Evolutionary conservation across 225 moss, liverwort and hornwort genomes (phyloP), one percentile per base, ranked within the genome.

Genomic region (Pleurozium schreberi): DNA sequence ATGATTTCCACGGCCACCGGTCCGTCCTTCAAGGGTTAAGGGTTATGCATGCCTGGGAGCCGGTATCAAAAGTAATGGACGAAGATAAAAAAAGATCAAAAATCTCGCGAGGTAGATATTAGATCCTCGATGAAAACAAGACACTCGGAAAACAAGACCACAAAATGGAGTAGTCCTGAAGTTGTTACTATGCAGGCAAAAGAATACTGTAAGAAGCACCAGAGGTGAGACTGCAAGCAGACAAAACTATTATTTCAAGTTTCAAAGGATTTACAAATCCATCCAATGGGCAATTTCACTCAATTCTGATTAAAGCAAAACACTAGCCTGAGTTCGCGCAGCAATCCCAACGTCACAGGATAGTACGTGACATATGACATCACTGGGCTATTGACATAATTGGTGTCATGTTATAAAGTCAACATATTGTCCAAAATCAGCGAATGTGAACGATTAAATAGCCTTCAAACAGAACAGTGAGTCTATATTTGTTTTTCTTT

Each of bases 401-500:
- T 85, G 75, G 69, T 89, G 68, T 75, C 91, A 86, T 45, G 74
- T 59, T 78, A 70, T 60, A 52, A 93, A 75, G 49, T 60, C 86
- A 67, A 86, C 68, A 83, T 34, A 86, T 36, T 90, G 67, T 84
- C 84, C 84, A 71, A 83, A 83, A 90, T 52, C 81, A 84, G 75
- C 58, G 14, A 81, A 88, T 82, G 88, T 36, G 40, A 57, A 86
- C 86, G 50, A 90, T 59, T 84, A 66, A 89, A 71, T 87, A 87
- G 60, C 77, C 88, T 88, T 88, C 82, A 89, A 92, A 89, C 89
- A 91, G 75, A 89, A 87, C 79, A 90, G 85, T 85, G 33, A 90
- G 82, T 73, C 84, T 90, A 90, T 89, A 91, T 82, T 93, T 89
- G 88, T 82, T 87, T 89, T 87, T 68, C 86, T 86, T 89, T 82